Evolutionary conservation across 306 rosid genomes (phyloP).

Genomic region (Herpetospermum pedunculosum): DNA sequence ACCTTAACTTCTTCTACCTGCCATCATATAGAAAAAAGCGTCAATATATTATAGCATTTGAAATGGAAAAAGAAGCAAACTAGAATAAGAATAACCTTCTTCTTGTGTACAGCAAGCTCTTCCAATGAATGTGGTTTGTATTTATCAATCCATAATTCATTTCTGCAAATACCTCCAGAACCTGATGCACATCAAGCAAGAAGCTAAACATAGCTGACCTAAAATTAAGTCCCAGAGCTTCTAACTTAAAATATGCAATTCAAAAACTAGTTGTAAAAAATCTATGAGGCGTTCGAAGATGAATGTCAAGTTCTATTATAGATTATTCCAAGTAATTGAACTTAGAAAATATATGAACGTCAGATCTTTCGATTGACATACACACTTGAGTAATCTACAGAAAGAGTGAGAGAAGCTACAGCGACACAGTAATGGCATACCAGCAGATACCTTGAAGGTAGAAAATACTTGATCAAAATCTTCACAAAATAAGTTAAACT

Average conservation of each 20-base stretch:
- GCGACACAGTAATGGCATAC: slow-evolving; percentile 36
- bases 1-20: slow-evolving; percentile 73
- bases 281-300: not conserved
- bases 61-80: slow-evolving; percentile 10
- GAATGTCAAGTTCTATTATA: not conserved
- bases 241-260: not conserved
- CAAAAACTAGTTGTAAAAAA: not conserved
- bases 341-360: not conserved
- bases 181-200: slow-evolving; percentile 22
- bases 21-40: slow-evolving; percentile 10
- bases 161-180: slow-evolving; percentile 22
- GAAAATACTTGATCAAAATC: slow-evolving; percentile 62
- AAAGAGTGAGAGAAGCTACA: not conserved
- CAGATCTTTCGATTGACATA: not conserved
- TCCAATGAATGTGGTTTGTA: slow-evolving; percentile 59
- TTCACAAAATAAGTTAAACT: slow-evolving; percentile 47
- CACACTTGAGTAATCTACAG: not conserved
- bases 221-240: not conserved
- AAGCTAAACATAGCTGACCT: not conserved
- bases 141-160: slow-evolving; percentile 74
- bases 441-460: slow-evolving; percentile 68
- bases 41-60: slow-evolving; percentile 4
- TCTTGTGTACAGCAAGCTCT: slow-evolving; percentile 88
- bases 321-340: not conserved
- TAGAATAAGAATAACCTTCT: slow-evolving; percentile 39